A percentile compares a stretch with the other conserved stretches of the same genome.
Evolutionary conservation across 768 basidiomycete genomes (phyloP).

Genomic region (Plicaturopsis crispa): DNA sequence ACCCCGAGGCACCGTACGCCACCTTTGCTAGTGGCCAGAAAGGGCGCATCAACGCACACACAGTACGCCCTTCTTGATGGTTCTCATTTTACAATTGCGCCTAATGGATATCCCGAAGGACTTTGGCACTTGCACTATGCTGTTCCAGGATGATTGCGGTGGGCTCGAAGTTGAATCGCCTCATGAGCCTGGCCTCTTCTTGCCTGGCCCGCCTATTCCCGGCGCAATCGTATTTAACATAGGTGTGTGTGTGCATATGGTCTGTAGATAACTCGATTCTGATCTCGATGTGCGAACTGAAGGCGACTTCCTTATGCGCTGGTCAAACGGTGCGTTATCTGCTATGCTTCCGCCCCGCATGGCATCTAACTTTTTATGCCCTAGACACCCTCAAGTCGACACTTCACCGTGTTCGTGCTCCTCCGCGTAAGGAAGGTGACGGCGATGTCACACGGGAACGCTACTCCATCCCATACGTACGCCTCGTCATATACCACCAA

Average conservation of each 20-base stretch:
- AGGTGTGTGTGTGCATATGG: too few relatives aligned
- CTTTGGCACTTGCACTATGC: conserved; percentile 33
- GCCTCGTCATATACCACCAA: conserved; percentile 6
- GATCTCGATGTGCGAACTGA: too few relatives aligned
- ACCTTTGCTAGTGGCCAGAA: conserved; percentile 20
- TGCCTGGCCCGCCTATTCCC: conserved; percentile 18
- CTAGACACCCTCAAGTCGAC: conserved; percentile 25
- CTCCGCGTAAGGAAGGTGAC: conserved; percentile 10
- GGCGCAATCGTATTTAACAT: conserved; percentile 28
- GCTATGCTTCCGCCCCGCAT: not conserved
- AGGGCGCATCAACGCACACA: conserved; percentile 27
- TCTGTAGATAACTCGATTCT: too few relatives aligned
- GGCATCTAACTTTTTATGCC: not conserved
- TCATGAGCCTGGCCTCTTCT: conserved; percentile 23
- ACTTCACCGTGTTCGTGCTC: conserved; percentile 27
- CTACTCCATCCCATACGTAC: conserved; percentile 38
- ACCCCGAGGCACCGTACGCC: conserved; percentile 24
- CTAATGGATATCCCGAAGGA: conserved; percentile 20
- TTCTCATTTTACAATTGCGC: not conserved
- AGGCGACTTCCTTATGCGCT: conserved; percentile 26
- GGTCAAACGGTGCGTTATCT: conserved; percentile 15
- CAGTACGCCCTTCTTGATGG: conserved; percentile 5
- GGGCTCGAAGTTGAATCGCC: conserved; percentile 39
- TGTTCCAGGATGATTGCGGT: conserved; percentile 37
- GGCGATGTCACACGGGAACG: conserved; percentile 27